These are phyloP conservation scores for Fusarium sororula DNA, from an alignment of 2,329 filamentous ascomycete genomes.

Conservation along the genomic window DNA sequence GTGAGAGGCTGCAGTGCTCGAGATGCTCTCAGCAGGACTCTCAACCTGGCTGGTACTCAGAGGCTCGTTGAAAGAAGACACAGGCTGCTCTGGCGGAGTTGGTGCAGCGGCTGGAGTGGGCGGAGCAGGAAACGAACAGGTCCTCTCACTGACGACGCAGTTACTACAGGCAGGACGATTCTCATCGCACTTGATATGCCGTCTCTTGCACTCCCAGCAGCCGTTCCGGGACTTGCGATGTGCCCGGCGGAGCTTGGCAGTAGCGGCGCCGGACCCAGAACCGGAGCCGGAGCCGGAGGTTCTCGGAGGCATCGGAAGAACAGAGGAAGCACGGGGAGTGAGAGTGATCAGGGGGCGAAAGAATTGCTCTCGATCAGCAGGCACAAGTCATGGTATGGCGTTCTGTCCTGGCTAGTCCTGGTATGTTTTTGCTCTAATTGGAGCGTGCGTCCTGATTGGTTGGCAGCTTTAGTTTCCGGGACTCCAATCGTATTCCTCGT, in stretches of 20 bases:
- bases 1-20: conserved; percentile 20
- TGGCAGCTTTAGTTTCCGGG: neutral
- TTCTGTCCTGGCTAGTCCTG: neutral
- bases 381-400: conserved; percentile 2
- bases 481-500: neutral
- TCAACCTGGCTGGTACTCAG: conserved; percentile 23
- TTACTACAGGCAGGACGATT: conserved; percentile 52
- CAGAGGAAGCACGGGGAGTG: neutral
- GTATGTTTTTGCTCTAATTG: neutral
- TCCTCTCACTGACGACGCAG: conserved; percentile 49
- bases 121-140: conserved; percentile 47
- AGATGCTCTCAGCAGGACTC: conserved; percentile 36
- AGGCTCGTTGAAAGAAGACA: neutral
- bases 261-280: conserved; percentile 5
- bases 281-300: conserved; percentile 23
- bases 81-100: conserved; percentile 9
- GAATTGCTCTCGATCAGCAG: conserved; percentile 5
- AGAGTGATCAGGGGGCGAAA: neutral
- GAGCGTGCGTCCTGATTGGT: conserved; percentile 1
- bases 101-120: conserved; percentile 9
- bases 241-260: conserved; percentile 47
- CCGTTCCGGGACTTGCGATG: conserved; percentile 54
- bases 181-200: conserved; percentile 57
- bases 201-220: conserved; percentile 52
- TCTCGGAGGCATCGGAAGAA: conserved; percentile 30